Conservation (phyloP, 2,329 filamentous ascomycete species). For the Colletotrichum somersetense region DNA sequence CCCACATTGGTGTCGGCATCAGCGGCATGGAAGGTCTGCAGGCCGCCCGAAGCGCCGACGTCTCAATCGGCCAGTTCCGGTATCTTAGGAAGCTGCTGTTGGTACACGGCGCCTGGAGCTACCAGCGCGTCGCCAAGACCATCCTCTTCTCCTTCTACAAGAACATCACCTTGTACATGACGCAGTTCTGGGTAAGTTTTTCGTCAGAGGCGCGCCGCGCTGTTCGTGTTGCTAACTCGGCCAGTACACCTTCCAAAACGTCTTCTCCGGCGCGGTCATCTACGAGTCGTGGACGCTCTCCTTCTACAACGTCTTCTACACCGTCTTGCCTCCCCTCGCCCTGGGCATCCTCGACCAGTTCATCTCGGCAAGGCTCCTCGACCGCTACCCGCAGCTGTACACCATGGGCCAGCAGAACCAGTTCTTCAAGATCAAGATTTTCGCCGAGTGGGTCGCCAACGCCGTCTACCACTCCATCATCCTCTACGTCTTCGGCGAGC, state of each 20-base stretch:
- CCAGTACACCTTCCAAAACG: constrained; percentile 96
- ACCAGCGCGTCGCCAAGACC: constrained; percentile 95
- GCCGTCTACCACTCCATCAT: constrained; percentile 96
- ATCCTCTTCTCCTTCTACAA: constrained; percentile 99
- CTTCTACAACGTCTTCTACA: constrained; percentile 99
- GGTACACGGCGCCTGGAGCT: constrained; percentile 97
- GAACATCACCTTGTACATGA: constrained; percentile 98
- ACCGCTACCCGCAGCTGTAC: constrained; percentile 97
- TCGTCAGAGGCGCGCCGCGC: background rate
- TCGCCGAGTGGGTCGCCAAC: constrained; percentile 92
- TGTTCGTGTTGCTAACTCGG: constrained; percentile 44
- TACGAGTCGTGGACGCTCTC: constrained; percentile 99
- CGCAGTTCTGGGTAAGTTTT: constrained; percentile 91
- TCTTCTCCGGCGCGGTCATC: constrained; percentile 96
- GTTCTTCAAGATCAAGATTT: constrained; percentile 94
- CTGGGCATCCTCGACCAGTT: constrained; percentile 98
- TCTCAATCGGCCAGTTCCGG: constrained; percentile 95
- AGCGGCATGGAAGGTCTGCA: constrained; percentile 97
- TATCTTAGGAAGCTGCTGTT: constrained; percentile 93
- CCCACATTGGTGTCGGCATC: constrained; percentile 97
- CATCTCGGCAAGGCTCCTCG: constrained; percentile 91
- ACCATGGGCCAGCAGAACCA: constrained; percentile 90
- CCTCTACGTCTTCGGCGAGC: constrained; percentile 86
- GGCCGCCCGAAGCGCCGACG: constrained; percentile 93
- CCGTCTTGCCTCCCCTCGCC: constrained; percentile 90